These are phyloP conservation scores for Mayamaea pseudoterrestris DNA, from an alignment of 108 stramenopile species.

Conservation along the genomic window DNA sequence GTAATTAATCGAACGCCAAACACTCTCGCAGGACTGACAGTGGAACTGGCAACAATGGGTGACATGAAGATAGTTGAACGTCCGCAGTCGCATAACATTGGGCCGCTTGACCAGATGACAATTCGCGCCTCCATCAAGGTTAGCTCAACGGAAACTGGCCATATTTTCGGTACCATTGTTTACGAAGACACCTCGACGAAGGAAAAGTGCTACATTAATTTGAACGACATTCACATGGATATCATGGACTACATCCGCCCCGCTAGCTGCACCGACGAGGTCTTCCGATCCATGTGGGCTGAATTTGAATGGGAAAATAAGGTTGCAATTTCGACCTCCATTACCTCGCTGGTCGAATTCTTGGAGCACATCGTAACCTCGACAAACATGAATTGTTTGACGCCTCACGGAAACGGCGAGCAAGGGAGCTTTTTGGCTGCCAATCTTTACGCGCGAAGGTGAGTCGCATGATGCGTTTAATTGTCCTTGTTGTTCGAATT, in stretches of 20 bases:
- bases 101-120: conserved; percentile 87
- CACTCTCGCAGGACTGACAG: conserved; percentile 91
- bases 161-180: conserved; percentile 99
- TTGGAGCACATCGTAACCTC: conserved; percentile 89
- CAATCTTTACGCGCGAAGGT: conserved; percentile 95
- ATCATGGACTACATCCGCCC: conserved; percentile 99
- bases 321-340: conserved; percentile 86
- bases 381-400: conserved; percentile 98
- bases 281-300: conserved; percentile 98
- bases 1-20: conserved; percentile 96
- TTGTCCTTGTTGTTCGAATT: neutral
- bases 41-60: conserved; percentile 97
- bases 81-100: conserved; percentile 92
- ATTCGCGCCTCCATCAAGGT: conserved; percentile 98
- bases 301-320: conserved; percentile 99
- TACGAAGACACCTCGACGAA: conserved; percentile 89
- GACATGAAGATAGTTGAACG: conserved; percentile 99
- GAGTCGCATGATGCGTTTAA: conserved; percentile 10
- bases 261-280: conserved; percentile 90
- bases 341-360: conserved; percentile 82
- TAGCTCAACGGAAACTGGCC: conserved; percentile 96
- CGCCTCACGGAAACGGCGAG: conserved; percentile 58
- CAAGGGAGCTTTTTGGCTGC: conserved; percentile 93
- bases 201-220: conserved; percentile 91
- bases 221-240: conserved; percentile 99